Base-by-base conservation (phyloP, 306 rosid genomes). In the Quercus ilex region DNA sequence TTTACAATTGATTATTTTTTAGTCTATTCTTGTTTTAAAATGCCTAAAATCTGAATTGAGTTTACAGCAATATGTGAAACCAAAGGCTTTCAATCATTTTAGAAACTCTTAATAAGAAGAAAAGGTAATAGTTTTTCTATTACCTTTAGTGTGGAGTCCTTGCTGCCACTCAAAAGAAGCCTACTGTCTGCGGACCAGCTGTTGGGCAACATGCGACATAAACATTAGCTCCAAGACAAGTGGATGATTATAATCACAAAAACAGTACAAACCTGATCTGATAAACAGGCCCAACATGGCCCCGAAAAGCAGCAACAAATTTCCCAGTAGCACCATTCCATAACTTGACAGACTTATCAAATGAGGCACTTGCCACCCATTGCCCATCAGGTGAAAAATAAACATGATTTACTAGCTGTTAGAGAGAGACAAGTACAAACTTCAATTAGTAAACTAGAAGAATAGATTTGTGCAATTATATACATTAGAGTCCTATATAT, bases 161-260 rank as follows among this genome's bases (percentile, higher is more conserved):
- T 90, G 94, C 98, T 93, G 55, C 97, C 97, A 33, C 96, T 95
- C 80, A 95, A 79, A 60, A 93, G 90, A 83, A 95, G 94, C 86
- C 99, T 88, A 86, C 99, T 93, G 74, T 95, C 99, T 14, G 98
- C 97, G 56, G 98, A 93, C 99, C 99, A 95, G 91, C 98, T 95
- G 91, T 69, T 69, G 23, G 71, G 63, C 59, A 84, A 84, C 57
- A 69, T 19, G 73, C 62, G 82, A 74, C 28, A 51, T 55, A 67
- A 76, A 77, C 17, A 67, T 76, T 74, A 86, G 77, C 74, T 71
- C 41, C n/a, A 23, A 81, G 31, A 67, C 56, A 76, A 63, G 28
- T 20, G 55, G 55, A 77, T 53, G 3, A 18, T 56, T 26, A 23
- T 60, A 74, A 79, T 46, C 52, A 60, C 5, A 6, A n/a, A 8